A percentile compares a stretch with the other conserved stretches of the same genome.
Evolutionary conservation across 805 yeast genomes (phyloP).

Genomic region (Saccharomycopsis fodiens): DNA sequence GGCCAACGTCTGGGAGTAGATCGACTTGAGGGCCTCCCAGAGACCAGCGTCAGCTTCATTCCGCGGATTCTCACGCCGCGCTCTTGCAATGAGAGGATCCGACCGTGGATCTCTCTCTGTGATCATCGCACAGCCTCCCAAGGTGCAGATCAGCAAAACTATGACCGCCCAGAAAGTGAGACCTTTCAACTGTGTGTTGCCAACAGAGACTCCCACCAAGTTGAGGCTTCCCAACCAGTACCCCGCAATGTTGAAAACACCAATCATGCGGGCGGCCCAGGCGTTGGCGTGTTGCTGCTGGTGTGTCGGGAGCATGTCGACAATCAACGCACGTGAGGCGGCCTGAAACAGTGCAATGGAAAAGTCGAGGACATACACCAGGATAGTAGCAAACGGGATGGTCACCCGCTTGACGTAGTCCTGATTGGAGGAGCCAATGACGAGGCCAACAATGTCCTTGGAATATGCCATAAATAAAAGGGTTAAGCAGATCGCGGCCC

Average conservation of each 20-base stretch:
- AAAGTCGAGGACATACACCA: constrained; percentile 48
- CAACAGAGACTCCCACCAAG: constrained; percentile 31
- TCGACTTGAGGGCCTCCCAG: constrained; percentile 19
- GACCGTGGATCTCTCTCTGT: constrained; percentile 42
- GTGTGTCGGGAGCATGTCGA: constrained; percentile 48
- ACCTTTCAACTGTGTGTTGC: constrained; percentile 38
- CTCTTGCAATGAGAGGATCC: constrained; percentile 33
- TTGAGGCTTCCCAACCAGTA: constrained; percentile 45
- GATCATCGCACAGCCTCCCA: constrained; percentile 34
- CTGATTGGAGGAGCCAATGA: constrained; percentile 20
- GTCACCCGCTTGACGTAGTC: constrained; percentile 28
- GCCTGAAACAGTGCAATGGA: constrained; percentile 56
- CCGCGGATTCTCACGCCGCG: constrained; percentile 29
- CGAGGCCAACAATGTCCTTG: constrained; percentile 30
- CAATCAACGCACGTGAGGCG: constrained; percentile 51
- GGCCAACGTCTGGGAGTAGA: constrained; percentile 29
- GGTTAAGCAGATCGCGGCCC: constrained; percentile 38
- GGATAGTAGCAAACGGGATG: constrained; percentile 44
- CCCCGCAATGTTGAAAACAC: constrained; percentile 51
- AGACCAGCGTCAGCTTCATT: constrained; percentile 31
- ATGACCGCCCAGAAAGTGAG: constrained; percentile 37
- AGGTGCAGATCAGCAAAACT: constrained; percentile 34
- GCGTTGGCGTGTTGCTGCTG: constrained; percentile 57
- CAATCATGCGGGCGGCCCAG: constrained; percentile 61
- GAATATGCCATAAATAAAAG: constrained; percentile 41